Base-by-base conservation (phyloP, 306 rosid species). In the Albizia julibrissin region DNA sequence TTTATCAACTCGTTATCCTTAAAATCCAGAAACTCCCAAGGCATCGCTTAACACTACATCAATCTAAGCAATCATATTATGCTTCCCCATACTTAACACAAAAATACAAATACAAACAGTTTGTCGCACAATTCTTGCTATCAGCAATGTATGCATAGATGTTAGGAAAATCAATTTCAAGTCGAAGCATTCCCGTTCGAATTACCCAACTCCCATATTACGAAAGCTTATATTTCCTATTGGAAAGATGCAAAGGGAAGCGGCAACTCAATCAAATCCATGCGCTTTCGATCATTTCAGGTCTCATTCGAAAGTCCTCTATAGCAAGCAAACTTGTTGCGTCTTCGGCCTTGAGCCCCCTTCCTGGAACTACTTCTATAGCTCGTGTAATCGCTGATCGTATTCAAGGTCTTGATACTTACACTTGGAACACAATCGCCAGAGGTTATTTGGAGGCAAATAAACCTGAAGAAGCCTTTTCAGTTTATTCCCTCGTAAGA, bases 261-360 rank as follows among this genome's bases (percentile, higher is more conserved):
- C 29, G 4, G 5, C 46, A 74, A 50, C 65, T 74, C 65, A 74
- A 31, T 31, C 78, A 50, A 33, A 74, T 74, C 8, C 78, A 50
- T 50, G 78, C 78, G 24, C 64, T 46, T 74, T 10, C 14, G 29
- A 74, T 56, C 26, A 74, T 74, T 39, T 19, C 78, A 29, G 78
- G 65, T n/a, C 66, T 74, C 78, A 74, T 74, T 50, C 78, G 13
- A 31, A 74, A 52, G 64, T 66, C 66, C 27, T 74, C 65, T 10
- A 18, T 72, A 6, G 77, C 77, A 13, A 72, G 77, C 59, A 72
- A 47, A 44, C 76, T 72, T 29, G 77, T 72, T 29, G 62, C 77
- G 3, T 47, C 77, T 74, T 74, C 10, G 7, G 46, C 78, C 47
- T 50, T 74, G 6, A 74, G 40, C 26, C 14, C 27, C 66, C 44